Conservation (phyloP, 495 filamentous ascomycete species). For the Apiosordaria backusii region DNA sequence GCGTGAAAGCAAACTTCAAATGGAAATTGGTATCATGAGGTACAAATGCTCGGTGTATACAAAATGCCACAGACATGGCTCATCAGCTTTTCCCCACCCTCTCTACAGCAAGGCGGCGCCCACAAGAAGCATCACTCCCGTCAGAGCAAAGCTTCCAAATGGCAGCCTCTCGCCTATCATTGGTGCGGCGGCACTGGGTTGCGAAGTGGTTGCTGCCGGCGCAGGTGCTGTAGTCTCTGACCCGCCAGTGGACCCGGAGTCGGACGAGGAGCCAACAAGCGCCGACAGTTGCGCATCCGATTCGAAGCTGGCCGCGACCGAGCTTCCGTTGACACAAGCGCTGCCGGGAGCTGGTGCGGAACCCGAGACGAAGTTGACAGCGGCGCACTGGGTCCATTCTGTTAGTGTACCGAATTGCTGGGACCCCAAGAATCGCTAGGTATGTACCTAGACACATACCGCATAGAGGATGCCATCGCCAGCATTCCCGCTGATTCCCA, state of each 20-base stretch:
- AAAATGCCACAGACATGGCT: not conserved
- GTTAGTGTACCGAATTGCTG: constrained; percentile 6
- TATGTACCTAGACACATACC: constrained; percentile 30
- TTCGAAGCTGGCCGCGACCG: constrained; percentile 34
- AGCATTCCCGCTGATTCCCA: constrained; percentile 42
- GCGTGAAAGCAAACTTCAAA: not conserved
- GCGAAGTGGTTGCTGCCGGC: constrained; percentile 18
- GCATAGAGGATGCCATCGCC: constrained; percentile 50
- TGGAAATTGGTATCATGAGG: not conserved
- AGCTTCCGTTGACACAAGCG: constrained; percentile 44
- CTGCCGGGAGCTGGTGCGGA: constrained; percentile 15
- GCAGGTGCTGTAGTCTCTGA: constrained; percentile 1
- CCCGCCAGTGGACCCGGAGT: constrained; percentile 4
- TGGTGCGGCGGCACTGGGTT: constrained; percentile 16
- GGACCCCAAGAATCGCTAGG: not conserved
- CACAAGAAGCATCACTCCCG: constrained; percentile 7
- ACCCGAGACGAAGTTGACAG: constrained; percentile 50
- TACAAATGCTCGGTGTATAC: not conserved
- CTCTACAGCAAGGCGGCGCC: constrained; percentile 16
- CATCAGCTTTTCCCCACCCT: not conserved
- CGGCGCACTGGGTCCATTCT: constrained; percentile 41
- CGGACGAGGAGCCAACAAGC: constrained; percentile 22
- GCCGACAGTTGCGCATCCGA: constrained; percentile 34
- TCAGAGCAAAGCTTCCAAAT: not conserved
- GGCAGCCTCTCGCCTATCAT: constrained; percentile 10